Percentiles rank a stretch among this genome's conserved stretches.
Evolutionary conservation across 306 rosid species (phyloP).

Genomic region (Rosa lucieae): DNA sequence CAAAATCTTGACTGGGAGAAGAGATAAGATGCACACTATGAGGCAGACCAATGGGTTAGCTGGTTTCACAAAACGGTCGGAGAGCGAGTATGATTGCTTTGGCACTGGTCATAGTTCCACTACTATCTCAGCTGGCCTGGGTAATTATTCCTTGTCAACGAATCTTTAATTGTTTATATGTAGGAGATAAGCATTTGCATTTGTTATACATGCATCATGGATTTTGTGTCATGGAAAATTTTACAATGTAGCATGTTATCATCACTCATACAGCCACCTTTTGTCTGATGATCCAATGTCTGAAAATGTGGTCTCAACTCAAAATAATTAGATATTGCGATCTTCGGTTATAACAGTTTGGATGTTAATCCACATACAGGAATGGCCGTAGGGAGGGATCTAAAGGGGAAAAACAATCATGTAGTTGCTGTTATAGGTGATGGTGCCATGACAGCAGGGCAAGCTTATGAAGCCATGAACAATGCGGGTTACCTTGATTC

Average conservation of each 20-base stretch:
- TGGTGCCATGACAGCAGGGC: conserved; percentile 99
- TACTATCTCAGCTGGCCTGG: conserved; percentile 98
- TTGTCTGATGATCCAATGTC: not conserved
- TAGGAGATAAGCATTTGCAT: not conserved
- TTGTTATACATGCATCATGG: not conserved
- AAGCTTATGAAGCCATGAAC: conserved; percentile 99
- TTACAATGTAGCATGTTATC: conserved; percentile 1
- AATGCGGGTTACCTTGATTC: conserved; percentile 97
- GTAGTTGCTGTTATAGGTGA: conserved; percentile 93
- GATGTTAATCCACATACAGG: conserved; percentile 49
- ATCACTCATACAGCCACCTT: not conserved
- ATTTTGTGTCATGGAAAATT: not conserved
- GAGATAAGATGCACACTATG: conserved; percentile 82
- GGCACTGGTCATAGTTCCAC: conserved; percentile 99
- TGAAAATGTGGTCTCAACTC: not conserved
- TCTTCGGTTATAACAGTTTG: conserved; percentile 28
- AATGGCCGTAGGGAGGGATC: conserved; percentile 98
- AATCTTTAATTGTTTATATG: not conserved
- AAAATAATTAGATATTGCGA: not conserved
- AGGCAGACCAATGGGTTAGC: conserved; percentile 90
- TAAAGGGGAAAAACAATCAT: conserved; percentile 69
- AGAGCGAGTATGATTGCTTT: conserved; percentile 89
- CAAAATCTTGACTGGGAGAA: conserved; percentile 92
- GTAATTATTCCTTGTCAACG: conserved; percentile 35
- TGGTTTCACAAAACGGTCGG: conserved; percentile 89